Evolutionary conservation across 345 rosid species (phyloP).

Genomic region (Trapa bicornis): DNA sequence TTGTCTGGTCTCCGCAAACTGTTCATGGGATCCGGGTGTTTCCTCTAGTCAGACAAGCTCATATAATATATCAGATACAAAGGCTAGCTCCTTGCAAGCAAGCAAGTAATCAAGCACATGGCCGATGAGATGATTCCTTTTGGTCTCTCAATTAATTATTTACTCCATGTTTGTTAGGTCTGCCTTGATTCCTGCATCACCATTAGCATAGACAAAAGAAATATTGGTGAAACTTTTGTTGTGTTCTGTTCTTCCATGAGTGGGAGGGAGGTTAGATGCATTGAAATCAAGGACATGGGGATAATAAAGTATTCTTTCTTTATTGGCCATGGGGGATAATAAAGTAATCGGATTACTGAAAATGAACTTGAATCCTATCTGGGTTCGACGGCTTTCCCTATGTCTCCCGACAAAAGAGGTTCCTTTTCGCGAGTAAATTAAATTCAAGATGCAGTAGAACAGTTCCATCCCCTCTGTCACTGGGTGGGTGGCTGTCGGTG

Average conservation of each 20-base stretch:
- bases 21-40: neutral
- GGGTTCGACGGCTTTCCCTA: neutral
- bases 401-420: neutral
- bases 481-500: no score
- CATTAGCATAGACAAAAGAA: neutral
- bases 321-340: no score
- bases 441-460: neutral
- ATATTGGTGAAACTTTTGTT: no score
- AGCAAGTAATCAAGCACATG: neutral
- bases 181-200: neutral
- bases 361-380: neutral
- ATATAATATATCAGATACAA: neutral
- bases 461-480: neutral
- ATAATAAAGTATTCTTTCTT: neutral
- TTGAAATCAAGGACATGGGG: neutral
- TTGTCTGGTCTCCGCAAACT: slow-evolving; percentile 2
- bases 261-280: neutral
- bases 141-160: neutral
- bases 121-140: neutral
- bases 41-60: neutral
- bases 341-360: neutral
- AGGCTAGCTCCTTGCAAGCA: neutral
- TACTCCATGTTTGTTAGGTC: neutral
- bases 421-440: neutral
- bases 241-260: no score